Evolutionary conservation across 805 yeast genomes (phyloP), one percentile per base, ranked within the genome.

Genomic region (Nakazawaea wickerhamii): DNA sequence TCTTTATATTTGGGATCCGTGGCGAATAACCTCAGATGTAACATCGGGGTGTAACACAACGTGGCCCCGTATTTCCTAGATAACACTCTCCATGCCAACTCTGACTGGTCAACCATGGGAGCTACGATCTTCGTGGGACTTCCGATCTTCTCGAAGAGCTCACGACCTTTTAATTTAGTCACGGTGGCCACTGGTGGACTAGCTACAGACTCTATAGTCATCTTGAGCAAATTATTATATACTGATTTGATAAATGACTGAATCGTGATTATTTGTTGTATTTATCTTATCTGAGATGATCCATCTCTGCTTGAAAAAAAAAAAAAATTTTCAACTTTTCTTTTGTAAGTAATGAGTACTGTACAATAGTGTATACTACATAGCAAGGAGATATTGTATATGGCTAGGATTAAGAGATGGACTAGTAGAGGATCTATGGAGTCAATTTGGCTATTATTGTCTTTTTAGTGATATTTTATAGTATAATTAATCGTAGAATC

Each of bases 31-130:
- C 89, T 71, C 3, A 99, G 95, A 61, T 93, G 98, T 50, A 84
- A 76, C 99, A 93, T 93, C 3, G 99, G 99, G 0, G 98, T 86
- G 55, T 91, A 93, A 55, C 96, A 87, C 26, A 93, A 67, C 2
- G 89, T 87, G 0, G 99, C 98, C 3, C 99, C 99, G 54, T 90
- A 83, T 46, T 73, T 70, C 43, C 98, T 72, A 3, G 95, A 84
- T 13, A 93, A 66, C 14, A 86, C 73, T 50, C 99, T 71, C 98
- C 98, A 93, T 2, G 95, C 98, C 15, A 93, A 70, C 57, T 93
- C 99, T 3, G 91, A 81, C 51, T 89, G 97, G 60, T 93, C 99
- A 15, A 93, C 99, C 97, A 93, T 91, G 1, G 99, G 99, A 3
- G 98, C 99, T 17, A 93, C 93, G 20, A 93, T 81, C 49, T 84